Conservation (phyloP, 768 basidiomycete genomes). For the Amanita muscaria region DNA sequence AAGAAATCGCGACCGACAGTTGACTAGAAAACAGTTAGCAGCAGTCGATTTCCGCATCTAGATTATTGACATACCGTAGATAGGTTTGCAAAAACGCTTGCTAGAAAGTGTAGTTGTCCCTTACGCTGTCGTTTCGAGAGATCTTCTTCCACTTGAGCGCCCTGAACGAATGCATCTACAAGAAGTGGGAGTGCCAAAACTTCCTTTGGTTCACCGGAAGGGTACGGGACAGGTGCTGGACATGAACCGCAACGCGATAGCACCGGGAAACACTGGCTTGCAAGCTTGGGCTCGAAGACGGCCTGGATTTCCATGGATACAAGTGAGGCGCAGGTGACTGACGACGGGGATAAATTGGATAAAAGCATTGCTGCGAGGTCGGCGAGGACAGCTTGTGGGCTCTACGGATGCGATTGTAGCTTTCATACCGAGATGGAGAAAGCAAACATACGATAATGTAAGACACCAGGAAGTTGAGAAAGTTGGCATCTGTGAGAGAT, state of each 20-base stretch:
- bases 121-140: constrained; percentile 48
- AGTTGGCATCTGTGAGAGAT: constrained; percentile 60
- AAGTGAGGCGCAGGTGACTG: constrained; percentile 55
- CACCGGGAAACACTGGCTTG: constrained; percentile 56
- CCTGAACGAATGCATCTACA: constrained; percentile 83
- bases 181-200: constrained; percentile 69
- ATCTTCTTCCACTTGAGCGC: constrained; percentile 48
- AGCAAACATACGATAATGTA: constrained; percentile 72
- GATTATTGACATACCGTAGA: constrained; percentile 49
- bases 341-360: constrained; percentile 83
- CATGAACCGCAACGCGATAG: constrained; percentile 79
- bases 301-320: constrained; percentile 60
- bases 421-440: background rate
- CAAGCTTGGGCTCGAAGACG: constrained; percentile 38
- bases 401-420: constrained; percentile 36
- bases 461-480: constrained; percentile 75
- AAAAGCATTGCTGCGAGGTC: constrained; percentile 96
- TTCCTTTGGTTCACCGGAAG: constrained; percentile 41
- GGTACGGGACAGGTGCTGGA: constrained; percentile 63
- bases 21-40: constrained; percentile 35
- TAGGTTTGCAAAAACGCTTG: constrained; percentile 91
- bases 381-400: constrained; percentile 83
- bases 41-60: background rate
- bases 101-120: constrained; percentile 82
- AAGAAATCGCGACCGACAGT: constrained; percentile 76